These are phyloP conservation scores for Wilhelminamyces savonicus DNA, from an alignment of 805 yeast species.

Conservation along the genomic window DNA sequence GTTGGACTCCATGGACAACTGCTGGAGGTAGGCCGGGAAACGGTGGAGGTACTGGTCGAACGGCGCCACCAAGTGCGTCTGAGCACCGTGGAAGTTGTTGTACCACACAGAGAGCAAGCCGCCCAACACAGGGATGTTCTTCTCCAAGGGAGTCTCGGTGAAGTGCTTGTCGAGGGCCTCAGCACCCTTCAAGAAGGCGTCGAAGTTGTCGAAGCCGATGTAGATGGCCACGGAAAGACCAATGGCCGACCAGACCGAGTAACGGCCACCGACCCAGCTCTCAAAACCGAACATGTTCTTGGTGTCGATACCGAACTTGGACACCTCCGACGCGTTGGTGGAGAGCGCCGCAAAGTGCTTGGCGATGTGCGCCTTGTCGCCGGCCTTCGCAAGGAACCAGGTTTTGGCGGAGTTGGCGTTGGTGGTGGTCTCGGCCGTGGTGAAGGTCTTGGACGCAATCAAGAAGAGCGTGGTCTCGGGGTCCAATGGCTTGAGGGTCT, in stretches of 20 bases:
- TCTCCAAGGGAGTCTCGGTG: constrained; percentile 71
- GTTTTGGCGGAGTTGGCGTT: constrained; percentile 92
- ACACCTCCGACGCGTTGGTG: constrained; percentile 86
- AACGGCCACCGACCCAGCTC: constrained; percentile 99
- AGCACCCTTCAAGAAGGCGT: constrained; percentile 90
- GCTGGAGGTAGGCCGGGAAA: constrained; percentile 99
- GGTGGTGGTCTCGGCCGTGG: constrained; percentile 97
- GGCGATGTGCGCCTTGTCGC: constrained; percentile 66
- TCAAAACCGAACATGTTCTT: constrained; percentile 98
- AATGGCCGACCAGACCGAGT: constrained; percentile 99
- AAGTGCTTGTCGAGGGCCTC: constrained; percentile 96
- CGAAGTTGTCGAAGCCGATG: constrained; percentile 94
- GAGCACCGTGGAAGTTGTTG: constrained; percentile 97
- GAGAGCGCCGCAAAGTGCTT: constrained; percentile 97
- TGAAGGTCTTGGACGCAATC: constrained; percentile 96
- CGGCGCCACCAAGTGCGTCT: constrained; percentile 97
- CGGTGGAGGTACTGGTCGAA: constrained; percentile 98
- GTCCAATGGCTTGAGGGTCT: constrained; percentile 68
- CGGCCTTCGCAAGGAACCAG: constrained; percentile 79
- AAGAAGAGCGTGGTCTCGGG: constrained; percentile 91
- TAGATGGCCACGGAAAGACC: constrained; percentile 93
- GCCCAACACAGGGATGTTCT: constrained; percentile 90
- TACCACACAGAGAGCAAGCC: constrained; percentile 96
- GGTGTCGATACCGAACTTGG: constrained; percentile 94
- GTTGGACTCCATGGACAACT: constrained; percentile 97